Evolutionary conservation across 345 rosid genomes (phyloP), one percentile per base, ranked within the genome.

Genomic region (Camelina hispida): DNA sequence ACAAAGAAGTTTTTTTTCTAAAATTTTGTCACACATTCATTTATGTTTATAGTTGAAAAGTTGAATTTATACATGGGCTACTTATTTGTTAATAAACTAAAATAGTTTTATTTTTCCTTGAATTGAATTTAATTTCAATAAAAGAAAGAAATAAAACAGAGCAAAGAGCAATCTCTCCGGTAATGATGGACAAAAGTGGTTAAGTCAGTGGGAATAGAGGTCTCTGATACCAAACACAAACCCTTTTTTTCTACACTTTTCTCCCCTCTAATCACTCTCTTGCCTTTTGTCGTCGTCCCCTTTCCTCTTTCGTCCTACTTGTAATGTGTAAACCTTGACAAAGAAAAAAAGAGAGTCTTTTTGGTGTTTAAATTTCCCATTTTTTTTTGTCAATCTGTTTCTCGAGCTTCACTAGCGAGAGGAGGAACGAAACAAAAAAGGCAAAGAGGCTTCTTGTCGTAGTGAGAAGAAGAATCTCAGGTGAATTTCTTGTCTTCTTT

Each of bases 151-250:
- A 20, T 30, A 9, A 44, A 20, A 68, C 2, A 22, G 60, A 34
- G 0, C 30, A 28, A n/a, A 56, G 75, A 69, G 43, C 44, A 74
- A 16, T 77, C 11, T 28, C 76, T 77, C 75, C 80, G 80, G 75
- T 35, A 69, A 22, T 69, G 75, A 70, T 8, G 79, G 80, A 54
- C 66, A 77, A 71, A 77, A 64, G 76, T 77, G 76, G 54, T 40
- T 4, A 32, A 67, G 62, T 59, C 6, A 75, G 57, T 76, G 79
- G 78, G 20, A 28, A 74, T 52, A 23, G 53, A 74, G 79, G 61
- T 37, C 56, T 77, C 22, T 51, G 6, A 2, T 68, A 69, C 75
- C 75, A 70, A 77, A 63, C 70, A 14, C 37, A 38, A 47, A 42
- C 17, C 18, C 65, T 6, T 42, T 53, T n/a, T 62, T 56, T 73